A percentile compares a stretch with the other conserved stretches of the same genome.
Conservation (phyloP, 208 protist species). For the Trypanosoma theileri region DNA sequence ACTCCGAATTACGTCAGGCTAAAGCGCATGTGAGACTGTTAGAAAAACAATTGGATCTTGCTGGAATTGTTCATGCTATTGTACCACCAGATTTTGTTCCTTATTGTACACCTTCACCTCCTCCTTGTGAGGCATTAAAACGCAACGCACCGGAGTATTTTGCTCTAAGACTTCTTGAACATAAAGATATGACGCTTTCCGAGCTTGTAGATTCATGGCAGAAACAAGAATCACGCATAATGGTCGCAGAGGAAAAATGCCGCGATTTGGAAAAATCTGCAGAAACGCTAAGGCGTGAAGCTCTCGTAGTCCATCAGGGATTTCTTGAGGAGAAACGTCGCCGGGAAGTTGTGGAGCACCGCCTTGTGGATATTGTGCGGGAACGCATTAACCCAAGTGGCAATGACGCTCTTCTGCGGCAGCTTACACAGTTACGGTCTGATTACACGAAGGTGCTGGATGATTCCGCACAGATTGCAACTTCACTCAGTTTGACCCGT, state of each 20-base stretch:
- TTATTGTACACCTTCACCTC: constrained; percentile 18
- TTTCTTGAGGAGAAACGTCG: constrained; percentile 78
- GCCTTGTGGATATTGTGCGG: constrained; percentile 72
- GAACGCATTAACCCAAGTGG: constrained; percentile 53
- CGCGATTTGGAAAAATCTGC: constrained; percentile 35
- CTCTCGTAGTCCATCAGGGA: constrained; percentile 56
- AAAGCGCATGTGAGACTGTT: constrained; percentile 65
- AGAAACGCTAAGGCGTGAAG: constrained; percentile 54
- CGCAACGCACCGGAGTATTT: constrained; percentile 66
- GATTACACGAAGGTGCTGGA: constrained; percentile 70
- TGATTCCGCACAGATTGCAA: constrained; percentile 70
- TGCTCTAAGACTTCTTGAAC: constrained; percentile 66
- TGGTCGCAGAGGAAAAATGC: constrained; percentile 39
- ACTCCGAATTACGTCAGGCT: constrained; percentile 36
- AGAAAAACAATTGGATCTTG: constrained; percentile 63
- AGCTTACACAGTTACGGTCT: constrained; percentile 58
- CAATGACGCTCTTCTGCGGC: constrained; percentile 33
- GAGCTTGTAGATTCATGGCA: constrained; percentile 79
- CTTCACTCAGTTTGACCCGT: constrained; percentile 53
- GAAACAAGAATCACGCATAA: constrained; percentile 54
- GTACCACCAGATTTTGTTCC: constrained; percentile 28
- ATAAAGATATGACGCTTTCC: constrained; percentile 74
- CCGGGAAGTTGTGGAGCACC: constrained; percentile 69
- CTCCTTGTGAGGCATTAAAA: constrained; percentile 18
- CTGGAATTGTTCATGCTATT: constrained; percentile 58